Conservation (phyloP, 2,329 filamentous ascomycete species). For the Drechslera avenae region DNA sequence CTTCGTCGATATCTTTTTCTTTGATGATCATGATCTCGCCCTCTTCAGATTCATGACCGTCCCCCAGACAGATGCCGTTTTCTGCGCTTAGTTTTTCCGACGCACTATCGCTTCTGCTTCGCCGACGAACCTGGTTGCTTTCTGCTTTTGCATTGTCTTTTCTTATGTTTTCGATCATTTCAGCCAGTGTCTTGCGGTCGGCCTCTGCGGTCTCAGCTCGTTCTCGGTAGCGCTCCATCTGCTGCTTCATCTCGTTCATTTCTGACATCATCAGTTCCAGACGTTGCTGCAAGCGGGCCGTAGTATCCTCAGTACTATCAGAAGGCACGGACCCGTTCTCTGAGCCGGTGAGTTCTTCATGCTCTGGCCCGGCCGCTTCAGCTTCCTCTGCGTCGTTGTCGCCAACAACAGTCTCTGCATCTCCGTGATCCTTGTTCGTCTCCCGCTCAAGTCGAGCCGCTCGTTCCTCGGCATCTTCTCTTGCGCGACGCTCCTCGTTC, state of each 20-base stretch:
- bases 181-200: slow-evolving; percentile 78
- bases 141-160: slow-evolving; percentile 63
- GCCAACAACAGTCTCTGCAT: slow-evolving; percentile 34
- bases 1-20: slow-evolving; percentile 37
- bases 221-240: slow-evolving; percentile 77
- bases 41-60: slow-evolving; percentile 36
- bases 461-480: slow-evolving; percentile 82
- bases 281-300: slow-evolving; percentile 66
- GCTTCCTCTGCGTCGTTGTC: slow-evolving; percentile 26
- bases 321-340: slow-evolving; percentile 33
- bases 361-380: slow-evolving; percentile 16
- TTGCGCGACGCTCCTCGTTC: slow-evolving; percentile 77
- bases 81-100: slow-evolving; percentile 10
- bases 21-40: slow-evolving; percentile 47
- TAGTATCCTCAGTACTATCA: slow-evolving; percentile 42
- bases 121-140: slow-evolving; percentile 34
- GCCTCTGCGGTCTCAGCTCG: slow-evolving; percentile 81
- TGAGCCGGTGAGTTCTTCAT: slow-evolving; percentile 19
- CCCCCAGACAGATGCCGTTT: slow-evolving; percentile 7
- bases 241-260: slow-evolving; percentile 78
- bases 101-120: slow-evolving; percentile 33
- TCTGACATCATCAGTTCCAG: slow-evolving; percentile 78
- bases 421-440: slow-evolving; percentile 50
- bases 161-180: slow-evolving; percentile 86
- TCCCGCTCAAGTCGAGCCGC: slow-evolving; percentile 73